Percentiles rank a stretch among this genome's conserved stretches.
Conservation (phyloP, 2,329 filamentous ascomycete species). For the Diaporthe capsici region DNA sequence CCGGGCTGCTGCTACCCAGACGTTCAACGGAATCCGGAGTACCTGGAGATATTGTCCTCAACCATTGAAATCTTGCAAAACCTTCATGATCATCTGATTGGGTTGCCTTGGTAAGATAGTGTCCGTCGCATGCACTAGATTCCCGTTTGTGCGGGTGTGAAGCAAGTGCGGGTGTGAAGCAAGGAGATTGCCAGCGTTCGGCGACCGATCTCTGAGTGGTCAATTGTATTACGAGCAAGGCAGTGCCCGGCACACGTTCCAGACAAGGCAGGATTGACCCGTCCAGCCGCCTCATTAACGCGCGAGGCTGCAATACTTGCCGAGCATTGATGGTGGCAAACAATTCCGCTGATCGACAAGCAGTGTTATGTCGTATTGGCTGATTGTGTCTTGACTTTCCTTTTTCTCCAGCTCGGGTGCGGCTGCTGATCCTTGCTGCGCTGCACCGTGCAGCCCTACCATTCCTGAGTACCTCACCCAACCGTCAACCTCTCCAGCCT, state of each 20-base stretch:
- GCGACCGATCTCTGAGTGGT: slow-evolving; percentile 16
- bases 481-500: slow-evolving; percentile 71
- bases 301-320: slow-evolving; percentile 19
- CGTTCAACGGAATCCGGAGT: not conserved
- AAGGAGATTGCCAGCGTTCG: not conserved
- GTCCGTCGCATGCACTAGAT: slow-evolving; percentile 6
- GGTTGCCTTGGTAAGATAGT: not conserved
- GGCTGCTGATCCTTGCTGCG: slow-evolving; percentile 27
- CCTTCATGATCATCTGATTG: not conserved
- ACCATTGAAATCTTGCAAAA: slow-evolving; percentile 4
- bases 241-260: slow-evolving; percentile 8
- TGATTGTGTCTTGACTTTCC: slow-evolving; percentile 30
- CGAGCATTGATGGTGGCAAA: not conserved
- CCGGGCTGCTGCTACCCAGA: slow-evolving; percentile 13
- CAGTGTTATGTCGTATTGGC: slow-evolving; percentile 35
- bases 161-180: not conserved
- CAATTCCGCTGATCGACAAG: slow-evolving; percentile 28
- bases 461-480: slow-evolving; percentile 41
- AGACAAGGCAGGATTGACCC: slow-evolving; percentile 2
- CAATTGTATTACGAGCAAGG: slow-evolving; percentile 27
- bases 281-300: slow-evolving; percentile 4
- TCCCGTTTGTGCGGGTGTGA: slow-evolving; percentile 1
- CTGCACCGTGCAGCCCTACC: slow-evolving; percentile 6
- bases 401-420: slow-evolving; percentile 12
- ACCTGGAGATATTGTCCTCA: not conserved